Conservation (phyloP, 202 grass and related monocot genomes). For the Setaria viridis region DNA sequence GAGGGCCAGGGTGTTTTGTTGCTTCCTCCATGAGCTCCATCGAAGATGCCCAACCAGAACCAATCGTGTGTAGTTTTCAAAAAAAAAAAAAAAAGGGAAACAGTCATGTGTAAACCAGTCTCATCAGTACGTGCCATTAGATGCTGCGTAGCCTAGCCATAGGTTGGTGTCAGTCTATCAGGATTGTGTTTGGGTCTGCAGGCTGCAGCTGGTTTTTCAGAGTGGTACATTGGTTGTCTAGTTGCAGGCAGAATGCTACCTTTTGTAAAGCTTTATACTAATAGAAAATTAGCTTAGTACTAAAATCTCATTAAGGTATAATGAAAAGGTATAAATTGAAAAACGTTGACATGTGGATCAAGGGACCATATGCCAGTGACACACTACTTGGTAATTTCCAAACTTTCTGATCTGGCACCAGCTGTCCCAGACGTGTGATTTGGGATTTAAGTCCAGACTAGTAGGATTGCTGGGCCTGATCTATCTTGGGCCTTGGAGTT, state of each 20-base stretch:
- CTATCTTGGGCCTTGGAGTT: not conserved
- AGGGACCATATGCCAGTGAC: not conserved
- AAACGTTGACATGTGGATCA: not conserved
- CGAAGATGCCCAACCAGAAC: slow-evolving; percentile 36
- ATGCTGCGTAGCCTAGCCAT: slow-evolving; percentile 44
- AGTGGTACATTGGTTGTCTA: slow-evolving; percentile 39
- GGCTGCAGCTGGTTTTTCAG: slow-evolving; percentile 14
- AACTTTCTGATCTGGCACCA: not conserved
- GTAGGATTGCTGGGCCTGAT: not conserved
- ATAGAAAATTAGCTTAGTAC: not conserved
- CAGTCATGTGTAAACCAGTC: slow-evolving; percentile 16
- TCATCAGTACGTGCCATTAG: slow-evolving; percentile 47
- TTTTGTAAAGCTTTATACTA: slow-evolving; percentile 51
- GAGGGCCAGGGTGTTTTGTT: slow-evolving; percentile 45
- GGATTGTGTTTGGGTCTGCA: slow-evolving; percentile 10
- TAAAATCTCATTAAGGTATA: not conserved
- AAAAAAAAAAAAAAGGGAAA: too few species aligned
- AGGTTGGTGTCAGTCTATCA: slow-evolving; percentile 35
- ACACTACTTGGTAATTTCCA: not conserved
- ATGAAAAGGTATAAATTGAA: not conserved
- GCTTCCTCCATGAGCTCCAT: not conserved
- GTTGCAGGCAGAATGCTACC: slow-evolving; percentile 31
- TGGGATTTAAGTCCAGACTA: not conserved
- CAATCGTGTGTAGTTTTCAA: not conserved
- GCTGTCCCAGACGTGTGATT: not conserved